phyloP scores from a whole-genome alignment of 805 yeast genomes.

The Saccharomycopsis sp. region DNA sequence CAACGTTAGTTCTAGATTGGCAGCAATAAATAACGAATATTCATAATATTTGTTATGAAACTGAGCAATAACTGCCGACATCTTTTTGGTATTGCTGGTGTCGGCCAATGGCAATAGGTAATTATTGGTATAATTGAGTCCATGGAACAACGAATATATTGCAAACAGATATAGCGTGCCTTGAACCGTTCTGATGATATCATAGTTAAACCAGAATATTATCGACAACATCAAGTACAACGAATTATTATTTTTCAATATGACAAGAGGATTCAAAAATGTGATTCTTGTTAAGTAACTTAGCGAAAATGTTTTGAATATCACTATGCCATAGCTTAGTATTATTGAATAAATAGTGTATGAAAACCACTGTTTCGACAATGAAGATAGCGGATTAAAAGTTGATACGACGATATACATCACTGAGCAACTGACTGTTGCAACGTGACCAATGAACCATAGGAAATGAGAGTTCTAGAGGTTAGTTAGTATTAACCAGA shows the following conservation, averaged over 20 bases:
- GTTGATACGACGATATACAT: conserved; percentile 37
- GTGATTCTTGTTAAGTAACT: conserved; percentile 26
- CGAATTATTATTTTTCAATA: conserved; percentile 41
- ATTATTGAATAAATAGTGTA: conserved; percentile 44
- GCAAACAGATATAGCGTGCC: conserved; percentile 54
- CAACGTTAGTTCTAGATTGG: conserved; percentile 41
- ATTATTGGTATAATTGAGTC: conserved; percentile 49
- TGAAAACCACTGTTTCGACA: conserved; percentile 33
- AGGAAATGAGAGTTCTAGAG: conserved; percentile 56
- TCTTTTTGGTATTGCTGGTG: conserved; percentile 9
- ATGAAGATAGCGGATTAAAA: conserved; percentile 25
- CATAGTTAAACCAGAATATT: conserved; percentile 36
- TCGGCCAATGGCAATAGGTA: conserved; percentile 22
- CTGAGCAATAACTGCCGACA: conserved; percentile 27
- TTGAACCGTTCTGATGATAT: conserved; percentile 34
- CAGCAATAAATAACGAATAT: conserved; percentile 37
- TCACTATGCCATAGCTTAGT: conserved; percentile 54
- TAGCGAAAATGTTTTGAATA: conserved; percentile 40
- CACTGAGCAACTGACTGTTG: conserved; percentile 38
- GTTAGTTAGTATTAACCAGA: too few species aligned
- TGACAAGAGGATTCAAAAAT: conserved; percentile 27
- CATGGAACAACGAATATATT: conserved; percentile 59
- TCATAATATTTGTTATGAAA: conserved; percentile 37
- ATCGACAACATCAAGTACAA: conserved; percentile 49
- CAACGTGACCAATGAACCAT: conserved; percentile 61